Base-by-base conservation (phyloP, 2,329 filamentous ascomycete genomes). In the Epichloe coenophiala region DNA sequence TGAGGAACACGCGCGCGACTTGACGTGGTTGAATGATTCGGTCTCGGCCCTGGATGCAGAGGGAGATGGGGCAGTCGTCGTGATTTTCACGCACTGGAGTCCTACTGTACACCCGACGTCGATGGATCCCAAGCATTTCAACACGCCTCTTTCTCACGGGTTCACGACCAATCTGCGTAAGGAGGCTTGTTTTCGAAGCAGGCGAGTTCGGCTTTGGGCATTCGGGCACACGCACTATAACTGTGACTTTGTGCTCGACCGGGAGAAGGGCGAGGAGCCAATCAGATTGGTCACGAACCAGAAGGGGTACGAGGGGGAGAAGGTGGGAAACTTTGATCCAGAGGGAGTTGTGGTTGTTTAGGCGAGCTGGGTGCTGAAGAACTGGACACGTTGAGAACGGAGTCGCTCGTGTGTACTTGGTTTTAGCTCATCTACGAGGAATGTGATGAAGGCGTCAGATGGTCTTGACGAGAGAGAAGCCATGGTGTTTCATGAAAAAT, bases 221-320 rank as follows among this genome's bases (percentile, higher is more conserved):
- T 75, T 74, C 60, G 71, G 72, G 1, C 71, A 76, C 53, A 75
- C 71, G 8, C 71, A 75, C 54, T 72, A 63, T 54, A 72, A 70
- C 50, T 73, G 70, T 55, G 65, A 68, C 40, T 71, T 67, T 51
- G 23, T 50, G 3, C 61, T 65, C 3, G 58, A 60, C 6, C 49
- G 55, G 5, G 56, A 51, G 0, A 17, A 12, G 3, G 57, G 48
- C 8, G 53, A 31, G 0, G 46, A n/a, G 3, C 58, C 58, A 2
- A 60, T 67, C 49, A 60, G 68, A 21, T 51, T 71, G 4, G 19
- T 69, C 2, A 54, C 69, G 0, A 70, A 72, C 49, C 68, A 73
- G 51, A 56, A 58, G 44, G 69, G 69, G 0, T 70, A 69, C 55
- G 67, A 65, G 47, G 70, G 70, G 56, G 53, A 60, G 2, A 66